Percentiles rank a stretch among this genome's conserved stretches.
phyloP scores from a whole-genome alignment of 169 alveolate genomes.

The Plasmodium falciparum region DNA sequence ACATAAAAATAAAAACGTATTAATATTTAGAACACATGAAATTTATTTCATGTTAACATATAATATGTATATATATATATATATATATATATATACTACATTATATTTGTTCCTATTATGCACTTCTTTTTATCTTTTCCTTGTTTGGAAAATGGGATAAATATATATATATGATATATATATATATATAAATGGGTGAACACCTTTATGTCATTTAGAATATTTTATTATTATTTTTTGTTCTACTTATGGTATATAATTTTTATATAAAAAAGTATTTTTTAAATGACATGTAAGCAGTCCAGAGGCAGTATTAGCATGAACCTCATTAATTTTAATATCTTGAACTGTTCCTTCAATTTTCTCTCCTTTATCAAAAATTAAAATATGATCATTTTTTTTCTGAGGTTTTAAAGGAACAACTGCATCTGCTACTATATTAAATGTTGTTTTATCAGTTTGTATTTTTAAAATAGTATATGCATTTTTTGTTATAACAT shows the following conservation, averaged over 20 bases:
- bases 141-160: too few species aligned
- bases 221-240: too few species aligned
- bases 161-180: too few species aligned
- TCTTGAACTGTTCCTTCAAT: slow-evolving; percentile 40
- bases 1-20: too few species aligned
- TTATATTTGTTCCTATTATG: too few species aligned
- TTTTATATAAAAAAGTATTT: slow-evolving; percentile 40
- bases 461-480: slow-evolving; percentile 46
- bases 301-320: slow-evolving; percentile 27
- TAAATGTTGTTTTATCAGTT: slow-evolving; percentile 71
- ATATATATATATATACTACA: too few species aligned
- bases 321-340: slow-evolving; percentile 32
- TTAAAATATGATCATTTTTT: slow-evolving; percentile 37
- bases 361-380: slow-evolving; percentile 43
- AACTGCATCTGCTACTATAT: slow-evolving; percentile 57
- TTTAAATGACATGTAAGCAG: neutral
- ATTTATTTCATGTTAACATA: too few species aligned
- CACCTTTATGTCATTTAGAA: too few species aligned
- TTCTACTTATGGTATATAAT: slow-evolving; percentile 8
- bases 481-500: slow-evolving; percentile 33
- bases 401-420: slow-evolving; percentile 61
- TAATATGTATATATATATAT: too few species aligned
- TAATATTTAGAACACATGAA: too few species aligned
- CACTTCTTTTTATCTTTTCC: too few species aligned
- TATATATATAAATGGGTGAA: too few species aligned